A percentile compares a stretch with the other conserved stretches of the same genome.
These are phyloP conservation scores for Penicillium macrosclerotiorum DNA, from an alignment of 495 filamentous ascomycete genomes.

Conservation along the genomic window DNA sequence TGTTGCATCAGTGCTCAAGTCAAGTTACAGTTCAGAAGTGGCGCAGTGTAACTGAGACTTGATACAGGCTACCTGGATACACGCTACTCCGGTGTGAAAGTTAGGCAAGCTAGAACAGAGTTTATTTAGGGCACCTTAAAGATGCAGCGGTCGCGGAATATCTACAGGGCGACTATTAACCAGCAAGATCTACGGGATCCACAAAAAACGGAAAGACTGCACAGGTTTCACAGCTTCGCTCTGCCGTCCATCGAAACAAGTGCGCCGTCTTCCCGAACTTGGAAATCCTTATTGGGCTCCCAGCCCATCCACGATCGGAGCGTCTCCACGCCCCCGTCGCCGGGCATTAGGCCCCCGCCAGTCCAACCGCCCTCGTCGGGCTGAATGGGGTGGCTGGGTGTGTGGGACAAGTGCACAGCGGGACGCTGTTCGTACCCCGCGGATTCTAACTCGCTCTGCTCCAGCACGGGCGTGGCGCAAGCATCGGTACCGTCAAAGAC, in stretches of 20 bases:
- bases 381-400: slow-evolving; percentile 59
- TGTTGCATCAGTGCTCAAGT: too few relatives aligned
- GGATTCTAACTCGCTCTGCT: slow-evolving; percentile 67
- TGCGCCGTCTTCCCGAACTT: slow-evolving; percentile 56
- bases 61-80: too few relatives aligned
- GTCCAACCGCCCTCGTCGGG: slow-evolving; percentile 64
- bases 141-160: too few relatives aligned
- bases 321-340: slow-evolving; percentile 67
- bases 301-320: slow-evolving; percentile 77
- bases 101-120: too few relatives aligned
- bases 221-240: slow-evolving; percentile 47
- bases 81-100: too few relatives aligned
- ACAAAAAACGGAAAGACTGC: too few relatives aligned
- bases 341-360: slow-evolving; percentile 57
- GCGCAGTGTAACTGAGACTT: slow-evolving; percentile 5
- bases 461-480: slow-evolving; percentile 84
- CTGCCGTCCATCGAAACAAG: slow-evolving; percentile 35
- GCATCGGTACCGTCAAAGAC: slow-evolving; percentile 89
- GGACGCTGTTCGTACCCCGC: slow-evolving; percentile 71
- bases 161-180: neutral
- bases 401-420: slow-evolving; percentile 63
- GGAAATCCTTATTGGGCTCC: slow-evolving; percentile 67
- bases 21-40: too few relatives aligned
- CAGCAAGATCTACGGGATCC: neutral
- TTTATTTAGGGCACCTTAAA: neutral